These are phyloP conservation scores for Candida glucosophila DNA, from an alignment of 1,139 yeast genomes.

Conservation along the genomic window DNA sequence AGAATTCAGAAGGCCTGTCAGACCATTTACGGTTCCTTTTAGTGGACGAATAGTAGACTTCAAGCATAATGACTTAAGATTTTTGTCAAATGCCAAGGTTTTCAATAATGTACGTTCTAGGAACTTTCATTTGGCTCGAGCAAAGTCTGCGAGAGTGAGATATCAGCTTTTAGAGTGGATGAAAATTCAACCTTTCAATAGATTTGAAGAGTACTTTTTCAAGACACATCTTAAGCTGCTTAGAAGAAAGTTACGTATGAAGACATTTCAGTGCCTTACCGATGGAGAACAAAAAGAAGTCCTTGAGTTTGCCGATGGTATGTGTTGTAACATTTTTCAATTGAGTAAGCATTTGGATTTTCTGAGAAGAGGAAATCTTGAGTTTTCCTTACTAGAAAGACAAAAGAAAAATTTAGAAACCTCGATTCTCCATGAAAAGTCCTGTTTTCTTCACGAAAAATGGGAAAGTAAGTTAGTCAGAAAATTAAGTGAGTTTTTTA, in stretches of 20 bases:
- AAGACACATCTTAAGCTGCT: conserved; percentile 9
- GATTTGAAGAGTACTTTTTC: conserved; percentile 21
- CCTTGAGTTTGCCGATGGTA: conserved; percentile 10
- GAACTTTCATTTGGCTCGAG: conserved; percentile 9
- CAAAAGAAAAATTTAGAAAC: conserved; percentile 4
- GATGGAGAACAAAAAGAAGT: conserved; percentile 10
- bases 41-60: conserved; percentile 30
- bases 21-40: conserved; percentile 11
- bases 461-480: conserved; percentile 21
- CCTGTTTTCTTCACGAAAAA: conserved; percentile 6
- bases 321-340: conserved; percentile 9
- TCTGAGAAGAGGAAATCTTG: conserved; percentile 4
- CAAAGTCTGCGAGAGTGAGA: conserved; percentile 12
- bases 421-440: conserved; percentile 4
- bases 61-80: conserved; percentile 26
- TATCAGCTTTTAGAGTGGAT: conserved; percentile 35
- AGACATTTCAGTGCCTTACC: conserved; percentile 6
- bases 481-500: conserved; percentile 15
- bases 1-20: conserved; percentile 1
- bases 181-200: conserved; percentile 26
- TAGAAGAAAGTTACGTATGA: conserved; percentile 6
- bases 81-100: conserved; percentile 9
- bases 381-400: conserved; percentile 5
- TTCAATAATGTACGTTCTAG: conserved; percentile 5
- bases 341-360: conserved; percentile 11